Evolutionary conservation across 257 asterid species (phyloP).

Genomic region (Nicotiana paniculata): DNA sequence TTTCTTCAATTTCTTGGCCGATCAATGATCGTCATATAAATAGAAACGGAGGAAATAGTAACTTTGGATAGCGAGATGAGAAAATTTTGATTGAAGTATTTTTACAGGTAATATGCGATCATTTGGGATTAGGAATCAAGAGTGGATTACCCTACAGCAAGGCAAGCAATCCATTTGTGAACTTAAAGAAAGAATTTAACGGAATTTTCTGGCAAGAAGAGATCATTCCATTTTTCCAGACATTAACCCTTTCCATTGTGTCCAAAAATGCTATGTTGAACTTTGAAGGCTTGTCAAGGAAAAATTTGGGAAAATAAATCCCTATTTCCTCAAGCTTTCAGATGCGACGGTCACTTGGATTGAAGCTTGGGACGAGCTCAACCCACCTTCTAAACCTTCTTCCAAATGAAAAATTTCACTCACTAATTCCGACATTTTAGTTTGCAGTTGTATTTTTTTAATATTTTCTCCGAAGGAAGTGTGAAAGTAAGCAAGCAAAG

Average conservation of each 20-base stretch:
- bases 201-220: slow-evolving; percentile 95
- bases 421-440: background rate
- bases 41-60: too few species aligned
- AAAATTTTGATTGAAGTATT: background rate
- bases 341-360: slow-evolving; percentile 86
- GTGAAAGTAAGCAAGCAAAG: too few species aligned
- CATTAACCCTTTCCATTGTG: slow-evolving; percentile 48
- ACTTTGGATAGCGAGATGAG: too few species aligned
- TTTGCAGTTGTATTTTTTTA: background rate
- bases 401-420: background rate
- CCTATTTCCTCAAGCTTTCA: slow-evolving; percentile 58
- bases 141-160: slow-evolving; percentile 90
- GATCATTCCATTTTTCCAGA: slow-evolving; percentile 74
- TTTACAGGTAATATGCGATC: slow-evolving; percentile 70
- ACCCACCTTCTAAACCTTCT: slow-evolving; percentile 28
- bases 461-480: background rate
- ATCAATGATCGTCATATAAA: too few species aligned
- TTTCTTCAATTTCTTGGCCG: too few species aligned
- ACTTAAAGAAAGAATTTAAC: slow-evolving; percentile 65
- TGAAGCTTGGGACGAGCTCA: slow-evolving; percentile 85
- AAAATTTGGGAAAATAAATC: slow-evolving; percentile 57
- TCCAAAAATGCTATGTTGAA: slow-evolving; percentile 66
- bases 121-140: slow-evolving; percentile 70
- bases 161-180: slow-evolving; percentile 87
- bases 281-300: slow-evolving; percentile 62